Percentiles rank a stretch among this genome's conserved stretches.
These are phyloP conservation scores for Gentiana straminea DNA, from an alignment of 257 asterid genomes.

Conservation along the genomic window DNA sequence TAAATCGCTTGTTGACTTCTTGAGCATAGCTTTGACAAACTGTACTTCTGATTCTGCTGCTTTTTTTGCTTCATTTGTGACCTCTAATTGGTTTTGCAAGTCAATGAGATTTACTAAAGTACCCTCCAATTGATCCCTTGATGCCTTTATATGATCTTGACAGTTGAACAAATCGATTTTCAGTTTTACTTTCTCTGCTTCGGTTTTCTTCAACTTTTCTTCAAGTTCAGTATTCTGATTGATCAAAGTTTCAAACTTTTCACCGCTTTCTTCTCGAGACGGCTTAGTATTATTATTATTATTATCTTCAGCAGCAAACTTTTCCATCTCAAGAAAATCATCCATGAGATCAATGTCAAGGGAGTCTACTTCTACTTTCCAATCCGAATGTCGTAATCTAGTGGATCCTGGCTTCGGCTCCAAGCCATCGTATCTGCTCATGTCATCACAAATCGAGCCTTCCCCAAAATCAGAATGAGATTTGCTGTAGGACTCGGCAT, in stretches of 20 bases:
- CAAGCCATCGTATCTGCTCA: slow-evolving; percentile 20
- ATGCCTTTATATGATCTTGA: slow-evolving; percentile 39
- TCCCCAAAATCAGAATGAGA: slow-evolving; percentile 59
- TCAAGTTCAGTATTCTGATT: slow-evolving; percentile 33
- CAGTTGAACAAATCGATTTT: slow-evolving; percentile 35
- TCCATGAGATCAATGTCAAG: slow-evolving; percentile 67
- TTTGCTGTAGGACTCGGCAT: slow-evolving; percentile 44
- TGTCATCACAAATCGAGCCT: slow-evolving; percentile 23
- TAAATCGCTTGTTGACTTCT: slow-evolving; percentile 27
- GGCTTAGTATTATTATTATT: too few species aligned
- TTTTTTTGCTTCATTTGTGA: slow-evolving; percentile 40
- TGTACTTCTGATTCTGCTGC: slow-evolving; percentile 33
- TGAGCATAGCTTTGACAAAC: slow-evolving; percentile 24
- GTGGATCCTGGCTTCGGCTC: slow-evolving; percentile 22
- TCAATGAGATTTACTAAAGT: slow-evolving; percentile 24
- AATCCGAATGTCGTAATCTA: slow-evolving; percentile 12
- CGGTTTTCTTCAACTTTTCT: slow-evolving; percentile 35
- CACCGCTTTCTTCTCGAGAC: slow-evolving; percentile 15
- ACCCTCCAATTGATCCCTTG: slow-evolving; percentile 43
- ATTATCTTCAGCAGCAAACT: slow-evolving; percentile 30
- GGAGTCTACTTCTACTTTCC: slow-evolving; percentile 21
- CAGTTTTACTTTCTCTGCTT: slow-evolving; percentile 39
- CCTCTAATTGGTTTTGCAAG: slow-evolving; percentile 33
- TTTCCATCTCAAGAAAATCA: slow-evolving; percentile 95
- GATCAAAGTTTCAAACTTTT: slow-evolving; percentile 14